Evolutionary conservation across 2,329 filamentous ascomycete genomes (phyloP).

Genomic region (Ceratocystiopsis sp.): DNA sequence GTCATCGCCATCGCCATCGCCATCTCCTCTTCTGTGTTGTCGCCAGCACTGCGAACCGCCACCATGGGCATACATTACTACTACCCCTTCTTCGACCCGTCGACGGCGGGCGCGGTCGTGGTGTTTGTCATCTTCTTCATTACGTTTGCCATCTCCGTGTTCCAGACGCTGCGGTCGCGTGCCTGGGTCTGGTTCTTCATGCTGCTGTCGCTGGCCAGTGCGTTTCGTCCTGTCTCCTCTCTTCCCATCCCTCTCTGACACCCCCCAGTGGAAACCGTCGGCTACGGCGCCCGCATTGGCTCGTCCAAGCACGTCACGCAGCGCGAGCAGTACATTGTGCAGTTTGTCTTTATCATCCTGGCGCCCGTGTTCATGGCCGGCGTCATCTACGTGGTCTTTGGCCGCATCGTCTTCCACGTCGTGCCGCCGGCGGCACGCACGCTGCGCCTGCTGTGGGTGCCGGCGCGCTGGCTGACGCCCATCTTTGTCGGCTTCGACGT

Average conservation of each 20-base stretch:
- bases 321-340: constrained; percentile 16
- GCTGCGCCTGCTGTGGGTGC: constrained; percentile 19
- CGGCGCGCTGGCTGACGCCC: constrained; percentile 18
- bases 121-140: constrained; percentile 13
- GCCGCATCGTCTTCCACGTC: constrained; percentile 21
- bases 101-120: constrained; percentile 12
- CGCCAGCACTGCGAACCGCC: no score
- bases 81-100: constrained; percentile 13
- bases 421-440: constrained; percentile 18
- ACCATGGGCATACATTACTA: neutral
- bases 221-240: neutral
- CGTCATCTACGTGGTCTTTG: constrained; percentile 21
- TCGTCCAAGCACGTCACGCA: constrained; percentile 14
- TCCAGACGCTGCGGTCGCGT: constrained; percentile 13
- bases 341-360: constrained; percentile 21
- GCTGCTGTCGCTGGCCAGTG: constrained; percentile 14
- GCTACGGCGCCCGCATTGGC: constrained; percentile 17
- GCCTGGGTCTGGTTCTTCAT: constrained; percentile 17
- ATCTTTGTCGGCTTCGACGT: constrained; percentile 25
- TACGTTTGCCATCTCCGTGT: constrained; percentile 10
- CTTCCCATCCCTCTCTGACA: neutral
- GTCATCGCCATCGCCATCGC: neutral
- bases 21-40: no score
- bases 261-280: constrained; percentile 19
- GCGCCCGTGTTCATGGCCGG: constrained; percentile 23